Conservation (phyloP, 73 alveolate species). For the Tetrahymena borealis region DNA sequence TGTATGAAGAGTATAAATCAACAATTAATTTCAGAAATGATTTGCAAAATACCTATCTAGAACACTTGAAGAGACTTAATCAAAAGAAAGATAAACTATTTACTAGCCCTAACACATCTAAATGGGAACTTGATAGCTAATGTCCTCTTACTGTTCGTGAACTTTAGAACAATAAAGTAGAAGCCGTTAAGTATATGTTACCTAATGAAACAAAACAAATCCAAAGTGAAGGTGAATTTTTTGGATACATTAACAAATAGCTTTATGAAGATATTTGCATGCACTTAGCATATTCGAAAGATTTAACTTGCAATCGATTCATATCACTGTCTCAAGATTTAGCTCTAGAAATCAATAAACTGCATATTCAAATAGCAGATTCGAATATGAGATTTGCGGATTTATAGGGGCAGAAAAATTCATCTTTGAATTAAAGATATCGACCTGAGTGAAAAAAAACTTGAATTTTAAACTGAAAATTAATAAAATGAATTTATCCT, state of each 20-base stretch:
- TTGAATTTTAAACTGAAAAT: too few relatives aligned
- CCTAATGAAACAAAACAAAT: neutral
- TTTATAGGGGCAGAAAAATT: neutral
- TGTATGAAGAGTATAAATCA: neutral
- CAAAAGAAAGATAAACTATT: neutral
- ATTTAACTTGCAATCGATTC: neutral
- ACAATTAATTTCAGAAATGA: neutral
- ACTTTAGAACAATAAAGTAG: neutral
- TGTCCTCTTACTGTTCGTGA: neutral
- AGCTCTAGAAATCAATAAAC: neutral
- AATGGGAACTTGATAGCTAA: neutral
- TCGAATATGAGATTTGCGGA: neutral
- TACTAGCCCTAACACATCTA: neutral
- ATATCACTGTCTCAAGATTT: neutral
- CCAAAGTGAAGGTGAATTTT: neutral
- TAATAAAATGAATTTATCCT: too few relatives aligned
- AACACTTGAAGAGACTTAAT: neutral
- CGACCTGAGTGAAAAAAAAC: neutral
- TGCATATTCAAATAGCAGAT: neutral
- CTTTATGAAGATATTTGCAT: neutral
- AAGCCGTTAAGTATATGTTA: neutral
- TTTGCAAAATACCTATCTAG: neutral
- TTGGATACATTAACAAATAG: neutral
- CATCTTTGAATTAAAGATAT: neutral
- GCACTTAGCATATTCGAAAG: neutral